Evolutionary conservation across 108 stramenopile genomes (phyloP), one percentile per base, ranked within the genome.

Genomic region (Discostella stelligeroides): DNA sequence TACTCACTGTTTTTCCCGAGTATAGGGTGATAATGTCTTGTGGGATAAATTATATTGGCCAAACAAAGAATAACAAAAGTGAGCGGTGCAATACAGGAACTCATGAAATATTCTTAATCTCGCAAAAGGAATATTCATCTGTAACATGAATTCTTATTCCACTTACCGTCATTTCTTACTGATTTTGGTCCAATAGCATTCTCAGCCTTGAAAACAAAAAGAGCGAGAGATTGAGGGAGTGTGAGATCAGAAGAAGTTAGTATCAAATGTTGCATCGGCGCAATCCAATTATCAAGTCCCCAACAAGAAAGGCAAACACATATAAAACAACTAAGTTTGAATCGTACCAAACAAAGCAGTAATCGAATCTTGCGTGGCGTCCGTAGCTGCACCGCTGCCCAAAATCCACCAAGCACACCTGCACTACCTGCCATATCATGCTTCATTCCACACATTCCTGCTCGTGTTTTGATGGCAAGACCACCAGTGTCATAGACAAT

Each of bases 391-490:
- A 79, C 79, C 20, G 82, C 75, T 0, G 68, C 82, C 6, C 30
- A 14, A 42, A 96, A 94, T 14, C 85, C 91, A 27, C 86, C 92
- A 8, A 96, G 85, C 10, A 90, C 59, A 18, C 84, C 93, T 15
- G 92, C 93, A 15, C 84, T 82, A 12, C 93, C 95, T 12, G 87
- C 92, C 67, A 68, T 76, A 48, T 75, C 73, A 17, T 64, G 58
- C 70, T 95, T 95, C 94, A 97, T 97, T 15, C 93, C 96, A 43
- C 82, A 79, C 94, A 95, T 97, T 30, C 92, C 96, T 2, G 73
- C 72, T 48, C 91, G 90, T 21, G 76, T 38, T 60, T 92, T 92
- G 72, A 89, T 72, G 30, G 79, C 72, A 2, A 89, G 60, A 11
- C 87, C 92, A 38, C 89, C 88, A 9, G 95, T 96, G 82, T 94